Percentiles rank a stretch among this genome's conserved stretches.
These are phyloP conservation scores for Seiridium cupressi DNA, from an alignment of 2,329 filamentous ascomycete species.

Conservation along the genomic window DNA sequence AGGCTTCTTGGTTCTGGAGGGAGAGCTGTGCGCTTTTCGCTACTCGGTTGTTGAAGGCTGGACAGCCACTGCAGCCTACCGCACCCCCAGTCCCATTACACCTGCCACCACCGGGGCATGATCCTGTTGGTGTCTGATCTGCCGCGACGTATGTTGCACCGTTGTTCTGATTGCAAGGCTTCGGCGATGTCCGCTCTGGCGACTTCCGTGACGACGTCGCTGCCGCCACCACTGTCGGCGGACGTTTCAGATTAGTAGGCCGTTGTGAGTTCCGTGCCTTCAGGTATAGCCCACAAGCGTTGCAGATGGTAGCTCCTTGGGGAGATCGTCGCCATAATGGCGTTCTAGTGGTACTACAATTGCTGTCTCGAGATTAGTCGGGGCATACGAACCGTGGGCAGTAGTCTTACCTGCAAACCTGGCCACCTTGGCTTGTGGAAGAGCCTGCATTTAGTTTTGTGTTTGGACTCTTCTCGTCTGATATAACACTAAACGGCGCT, in stretches of 20 bases:
- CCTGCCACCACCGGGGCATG: conserved; percentile 89
- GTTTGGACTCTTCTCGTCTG: not conserved
- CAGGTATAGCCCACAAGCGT: conserved; percentile 91
- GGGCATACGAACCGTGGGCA: not conserved
- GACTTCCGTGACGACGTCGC: conserved; percentile 39
- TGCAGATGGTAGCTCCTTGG: conserved; percentile 92
- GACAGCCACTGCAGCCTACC: conserved; percentile 91
- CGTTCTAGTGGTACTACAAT: conserved; percentile 91
- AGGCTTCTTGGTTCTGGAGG: conserved; percentile 45
- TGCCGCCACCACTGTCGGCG: conserved; percentile 50
- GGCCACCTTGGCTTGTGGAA: conserved; percentile 21
- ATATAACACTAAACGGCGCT: conserved; percentile 3
- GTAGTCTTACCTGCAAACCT: conserved; percentile 30
- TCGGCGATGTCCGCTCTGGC: conserved; percentile 36
- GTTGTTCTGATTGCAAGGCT: conserved; percentile 37
- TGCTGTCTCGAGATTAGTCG: conserved; percentile 54
- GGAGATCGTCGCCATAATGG: conserved; percentile 94
- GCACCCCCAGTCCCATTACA: conserved; percentile 97
- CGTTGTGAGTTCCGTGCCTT: conserved; percentile 91
- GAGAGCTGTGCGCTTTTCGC: conserved; percentile 81
- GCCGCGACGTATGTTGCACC: conserved; percentile 74
- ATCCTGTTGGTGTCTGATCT: conserved; percentile 74
- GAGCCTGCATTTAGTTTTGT: conserved; percentile 10
- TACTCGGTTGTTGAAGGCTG: conserved; percentile 94
- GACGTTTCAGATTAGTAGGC: conserved; percentile 85